Evolutionary conservation across 2,329 filamentous ascomycete genomes (phyloP), one percentile per base, ranked within the genome.

Genomic region (Thyridium curvatum): DNA sequence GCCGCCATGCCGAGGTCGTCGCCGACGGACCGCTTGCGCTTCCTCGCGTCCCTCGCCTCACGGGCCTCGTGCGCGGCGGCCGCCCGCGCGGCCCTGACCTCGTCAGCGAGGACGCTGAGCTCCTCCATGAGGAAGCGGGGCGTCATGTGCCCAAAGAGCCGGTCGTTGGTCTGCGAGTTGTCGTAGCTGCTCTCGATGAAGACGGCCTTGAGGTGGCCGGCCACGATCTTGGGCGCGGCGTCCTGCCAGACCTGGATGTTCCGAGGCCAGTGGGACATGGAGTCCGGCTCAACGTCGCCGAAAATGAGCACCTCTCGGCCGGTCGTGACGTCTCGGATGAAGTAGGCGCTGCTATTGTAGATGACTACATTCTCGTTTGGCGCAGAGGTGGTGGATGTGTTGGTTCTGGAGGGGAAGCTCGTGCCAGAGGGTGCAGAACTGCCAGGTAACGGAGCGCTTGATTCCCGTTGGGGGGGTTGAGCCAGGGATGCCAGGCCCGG

Each of bases 161-260:
- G 77, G 36, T 84, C 81, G 43, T 93, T 82, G 16, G 78, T 72
- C 52, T 89, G 84, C 8, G 77, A 77, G 58, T 96, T 84, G 44
- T 88, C 85, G 59, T 91, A 98, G 45, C 87, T 94, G 60, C 91
- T 97, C 66, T 98, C 93, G 50, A 98, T 94, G 55, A 97, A 91
- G 12, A 98, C 84, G 10, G 84, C 91, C 0, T 72, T 75, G 1
- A 98, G 71, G 4, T 74, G 70, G 2, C 87, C 86, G 0, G 71
- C 65, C 0, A 72, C 84, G 18, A 98, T 80, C 56, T 94, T 95
- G 8, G 84, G 84, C 0, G 90, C 91, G 0, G 91, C 91, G 53
- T 93, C 86, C 47, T 79, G 74, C 93, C 93, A 98, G 12, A 98
- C 79, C 12, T 71, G 69, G n/a, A 74, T 65, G 48, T 93, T 97